Evolutionary conservation across 78 protist genomes (phyloP).

Genomic region (Thecamonas trahens): DNA sequence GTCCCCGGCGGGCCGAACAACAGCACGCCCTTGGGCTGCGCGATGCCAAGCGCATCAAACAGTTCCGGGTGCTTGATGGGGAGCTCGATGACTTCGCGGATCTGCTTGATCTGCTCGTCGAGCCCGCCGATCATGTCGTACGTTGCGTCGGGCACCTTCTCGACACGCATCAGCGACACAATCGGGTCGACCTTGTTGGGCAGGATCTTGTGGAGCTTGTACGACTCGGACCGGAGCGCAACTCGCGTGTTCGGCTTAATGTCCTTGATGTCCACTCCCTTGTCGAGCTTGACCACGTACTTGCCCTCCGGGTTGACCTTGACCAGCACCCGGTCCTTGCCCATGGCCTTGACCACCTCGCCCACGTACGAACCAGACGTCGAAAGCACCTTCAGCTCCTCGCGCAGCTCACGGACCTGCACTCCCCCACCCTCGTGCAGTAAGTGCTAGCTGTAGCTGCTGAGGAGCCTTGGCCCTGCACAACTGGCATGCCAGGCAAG

Average conservation of each 20-base stretch:
- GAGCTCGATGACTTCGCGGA: constrained; percentile 97
- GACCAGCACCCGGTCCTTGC: constrained; percentile 83
- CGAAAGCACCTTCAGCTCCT: constrained; percentile 85
- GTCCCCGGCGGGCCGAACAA: constrained; percentile 97
- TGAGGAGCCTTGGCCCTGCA: background rate
- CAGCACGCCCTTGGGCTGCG: constrained; percentile 94
- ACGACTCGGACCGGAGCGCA: constrained; percentile 81
- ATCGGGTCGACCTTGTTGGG: constrained; percentile 95
- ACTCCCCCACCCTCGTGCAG: background rate
- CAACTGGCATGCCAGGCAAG: background rate
- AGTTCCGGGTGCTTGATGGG: constrained; percentile 99
- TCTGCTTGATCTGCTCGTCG: constrained; percentile 97
- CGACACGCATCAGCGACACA: constrained; percentile 93
- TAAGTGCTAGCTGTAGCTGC: background rate
- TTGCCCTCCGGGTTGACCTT: constrained; percentile 97
- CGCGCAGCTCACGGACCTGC: constrained; percentile 92
- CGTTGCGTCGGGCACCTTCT: constrained; percentile 98
- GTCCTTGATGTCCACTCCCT: constrained; percentile 62
- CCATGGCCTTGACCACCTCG: constrained; percentile 96
- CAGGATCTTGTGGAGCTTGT: constrained; percentile 86
- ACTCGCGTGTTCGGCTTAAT: constrained; percentile 82
- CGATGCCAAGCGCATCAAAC: constrained; percentile 96
- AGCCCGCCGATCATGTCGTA: constrained; percentile 99
- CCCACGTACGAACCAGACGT: constrained; percentile 96
- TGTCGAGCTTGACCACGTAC: constrained; percentile 94